Percentiles rank a stretch among this genome's conserved stretches.
Conservation (phyloP, 192 early-diverging fungal species). For the Obelidium mucronatum region DNA sequence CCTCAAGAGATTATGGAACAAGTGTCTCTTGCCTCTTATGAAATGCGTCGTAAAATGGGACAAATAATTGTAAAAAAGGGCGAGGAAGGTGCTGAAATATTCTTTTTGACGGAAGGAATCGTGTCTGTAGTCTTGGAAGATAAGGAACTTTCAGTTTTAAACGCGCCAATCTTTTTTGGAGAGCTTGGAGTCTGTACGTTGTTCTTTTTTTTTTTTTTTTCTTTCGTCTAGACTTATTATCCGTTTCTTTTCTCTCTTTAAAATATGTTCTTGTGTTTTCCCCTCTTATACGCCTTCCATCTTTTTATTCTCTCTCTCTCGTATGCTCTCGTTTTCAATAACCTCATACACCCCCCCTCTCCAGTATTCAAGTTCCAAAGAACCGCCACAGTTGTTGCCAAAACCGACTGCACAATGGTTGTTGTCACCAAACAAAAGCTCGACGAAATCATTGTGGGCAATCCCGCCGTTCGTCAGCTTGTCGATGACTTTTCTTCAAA, state of each 20-base stretch:
- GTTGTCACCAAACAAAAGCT: slow-evolving; percentile 53
- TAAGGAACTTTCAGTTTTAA: slow-evolving; percentile 25
- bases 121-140: slow-evolving; percentile 39
- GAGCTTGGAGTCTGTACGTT: slow-evolving; percentile 51
- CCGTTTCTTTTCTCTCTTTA: no score
- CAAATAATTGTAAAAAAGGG: slow-evolving; percentile 53
- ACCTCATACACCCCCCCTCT: background rate
- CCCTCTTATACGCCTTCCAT: no score
- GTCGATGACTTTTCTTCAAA: slow-evolving; percentile 11
- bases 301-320: no score
- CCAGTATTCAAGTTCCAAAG: slow-evolving; percentile 41
- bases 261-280: no score
- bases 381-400: slow-evolving; percentile 45
- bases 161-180: slow-evolving; percentile 46
- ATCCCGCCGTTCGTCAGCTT: slow-evolving; percentile 23
- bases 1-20: slow-evolving; percentile 44
- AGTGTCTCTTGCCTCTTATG: slow-evolving; percentile 31
- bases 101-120: slow-evolving; percentile 46
- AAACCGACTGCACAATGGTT: slow-evolving; percentile 46
- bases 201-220: background rate
- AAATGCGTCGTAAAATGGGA: slow-evolving; percentile 41
- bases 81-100: slow-evolving; percentile 52
- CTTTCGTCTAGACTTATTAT: background rate
- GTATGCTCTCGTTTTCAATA: no score
- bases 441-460: slow-evolving; percentile 19